These are phyloP conservation scores for Microglena sp. DNA, from an alignment of 139 green algal species.

Conservation along the genomic window DNA sequence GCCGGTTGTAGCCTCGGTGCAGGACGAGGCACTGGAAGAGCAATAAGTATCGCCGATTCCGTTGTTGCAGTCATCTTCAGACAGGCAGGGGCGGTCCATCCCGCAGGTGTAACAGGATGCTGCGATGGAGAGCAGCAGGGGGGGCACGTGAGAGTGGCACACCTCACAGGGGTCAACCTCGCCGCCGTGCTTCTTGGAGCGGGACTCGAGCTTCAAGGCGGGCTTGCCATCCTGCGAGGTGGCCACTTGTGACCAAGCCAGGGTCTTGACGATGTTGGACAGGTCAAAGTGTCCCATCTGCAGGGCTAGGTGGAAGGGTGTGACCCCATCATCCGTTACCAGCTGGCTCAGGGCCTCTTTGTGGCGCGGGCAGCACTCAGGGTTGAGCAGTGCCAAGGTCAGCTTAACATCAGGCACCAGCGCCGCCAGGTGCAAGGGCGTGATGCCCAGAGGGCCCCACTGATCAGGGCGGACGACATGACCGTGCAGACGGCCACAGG, in stretches of 20 bases:
- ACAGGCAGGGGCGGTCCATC: slow-evolving; percentile 22
- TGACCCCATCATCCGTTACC: slow-evolving; percentile 26
- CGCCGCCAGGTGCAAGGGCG: slow-evolving; percentile 42
- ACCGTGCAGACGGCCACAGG: slow-evolving; percentile 2
- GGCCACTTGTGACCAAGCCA: background rate
- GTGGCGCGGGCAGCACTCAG: background rate
- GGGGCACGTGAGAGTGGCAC: slow-evolving; percentile 39
- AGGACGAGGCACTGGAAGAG: too few species aligned
- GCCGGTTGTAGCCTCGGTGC: too few species aligned
- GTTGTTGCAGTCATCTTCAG: too few species aligned
- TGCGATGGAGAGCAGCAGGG: slow-evolving; percentile 40
- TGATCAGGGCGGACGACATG: slow-evolving; percentile 25
- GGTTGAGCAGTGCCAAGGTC: slow-evolving; percentile 34
- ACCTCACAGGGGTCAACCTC: slow-evolving; percentile 34
- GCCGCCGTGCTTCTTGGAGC: background rate
- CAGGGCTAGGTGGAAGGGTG: slow-evolving; percentile 53
- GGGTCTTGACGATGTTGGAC: background rate
- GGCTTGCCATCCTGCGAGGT: background rate
- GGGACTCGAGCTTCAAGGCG: background rate
- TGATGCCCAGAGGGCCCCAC: slow-evolving; percentile 30
- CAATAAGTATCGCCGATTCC: too few species aligned
- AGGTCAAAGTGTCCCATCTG: slow-evolving; percentile 46
- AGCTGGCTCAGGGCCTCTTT: slow-evolving; percentile 6
- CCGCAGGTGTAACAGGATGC: slow-evolving; percentile 36
- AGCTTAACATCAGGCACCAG: slow-evolving; percentile 30